Base-by-base conservation (phyloP, 768 basidiomycete genomes). In the Leccinum subtestaceum region DNA sequence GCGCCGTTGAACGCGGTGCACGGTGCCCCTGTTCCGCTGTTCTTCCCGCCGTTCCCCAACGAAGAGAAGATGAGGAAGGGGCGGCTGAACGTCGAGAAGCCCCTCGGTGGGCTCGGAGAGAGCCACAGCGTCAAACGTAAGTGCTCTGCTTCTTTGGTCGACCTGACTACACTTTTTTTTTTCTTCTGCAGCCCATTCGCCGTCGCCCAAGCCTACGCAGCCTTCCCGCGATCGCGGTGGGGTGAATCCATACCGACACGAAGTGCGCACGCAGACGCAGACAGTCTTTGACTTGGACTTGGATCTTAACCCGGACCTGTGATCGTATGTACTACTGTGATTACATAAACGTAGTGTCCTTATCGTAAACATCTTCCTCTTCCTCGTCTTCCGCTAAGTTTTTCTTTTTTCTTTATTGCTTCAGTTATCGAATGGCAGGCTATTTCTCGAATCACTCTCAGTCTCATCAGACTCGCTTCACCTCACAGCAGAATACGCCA, bases 61-160 rank as follows among this genome's bases (percentile, higher is more conserved):
- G 91, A 93, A 74, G 92, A 93, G 71, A 93, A 91, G 74, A 92
- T 94, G 89, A 85, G 91, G 53, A 81, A 86, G 25, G 92, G 92
- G 1, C 81, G 82, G 57, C 82, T 93, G 72, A 91, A 89, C 67
- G 85, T 85, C 21, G 90, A 92, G 71, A 88, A 86, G 27, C 91
- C 90, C 1, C 79, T 93, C 58, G 92, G 88, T 5, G 72, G 84
- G 47, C 79, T 89, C 50, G 92, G 89, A 40, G 92, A 93, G 76
- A 91, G 86, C 8, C 89, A 91, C 70, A 88, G 93, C 60, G 92
- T 90, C 53, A 80, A 83, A 74, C 81, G 91, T 91, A 70, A 70
- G 86, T 23, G 25, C 21, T 49, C 54, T 31, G 57, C 29, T 27
- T 6, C 23, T 59, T 47, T 48, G 59, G 55, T 12, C 5, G 59